Evolutionary conservation across 2,329 filamentous ascomycete species (phyloP).

Genomic region (Hymenoscyphus occultus): DNA sequence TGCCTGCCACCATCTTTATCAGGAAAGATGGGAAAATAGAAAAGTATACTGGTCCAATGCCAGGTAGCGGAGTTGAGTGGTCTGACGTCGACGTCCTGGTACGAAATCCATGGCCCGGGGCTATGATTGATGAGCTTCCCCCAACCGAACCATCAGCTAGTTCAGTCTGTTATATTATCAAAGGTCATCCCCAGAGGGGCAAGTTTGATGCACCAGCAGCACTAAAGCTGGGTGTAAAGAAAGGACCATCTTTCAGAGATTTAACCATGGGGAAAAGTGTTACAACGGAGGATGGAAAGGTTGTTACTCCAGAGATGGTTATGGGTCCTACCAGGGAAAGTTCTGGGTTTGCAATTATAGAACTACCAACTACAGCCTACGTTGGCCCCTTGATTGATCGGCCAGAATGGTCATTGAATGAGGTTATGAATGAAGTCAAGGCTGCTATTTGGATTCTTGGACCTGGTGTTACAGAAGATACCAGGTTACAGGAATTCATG

Average conservation of each 20-base stretch:
- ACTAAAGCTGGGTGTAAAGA: slow-evolving; percentile 59
- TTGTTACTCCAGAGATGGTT: slow-evolving; percentile 84
- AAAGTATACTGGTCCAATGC: slow-evolving; percentile 66
- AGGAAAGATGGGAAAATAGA: slow-evolving; percentile 63
- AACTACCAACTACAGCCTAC: slow-evolving; percentile 70
- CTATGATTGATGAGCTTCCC: slow-evolving; percentile 63
- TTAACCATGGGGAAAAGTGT: slow-evolving; percentile 65
- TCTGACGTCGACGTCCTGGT: slow-evolving; percentile 70
- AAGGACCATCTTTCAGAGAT: slow-evolving; percentile 54
- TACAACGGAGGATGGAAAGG: slow-evolving; percentile 58
- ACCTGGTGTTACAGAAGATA: slow-evolving; percentile 59
- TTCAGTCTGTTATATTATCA: slow-evolving; percentile 83
- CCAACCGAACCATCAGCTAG: slow-evolving; percentile 61
- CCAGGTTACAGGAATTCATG: slow-evolving; percentile 68
- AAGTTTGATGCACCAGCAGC: slow-evolving; percentile 72
- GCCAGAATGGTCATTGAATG: slow-evolving; percentile 65
- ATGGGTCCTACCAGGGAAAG: slow-evolving; percentile 65
- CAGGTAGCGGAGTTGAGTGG: slow-evolving; percentile 46
- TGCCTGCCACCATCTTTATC: slow-evolving; percentile 69
- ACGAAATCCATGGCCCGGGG: slow-evolving; percentile 75
- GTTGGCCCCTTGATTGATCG: slow-evolving; percentile 66
- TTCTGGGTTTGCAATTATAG: slow-evolving; percentile 73
- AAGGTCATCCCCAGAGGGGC: slow-evolving; percentile 71
- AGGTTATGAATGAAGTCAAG: slow-evolving; percentile 64
- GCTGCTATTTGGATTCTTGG: slow-evolving; percentile 82